These are phyloP conservation scores for Ganoderma lucidum DNA, from an alignment of 1,284 basidiomycete genomes.

Conservation along the genomic window DNA sequence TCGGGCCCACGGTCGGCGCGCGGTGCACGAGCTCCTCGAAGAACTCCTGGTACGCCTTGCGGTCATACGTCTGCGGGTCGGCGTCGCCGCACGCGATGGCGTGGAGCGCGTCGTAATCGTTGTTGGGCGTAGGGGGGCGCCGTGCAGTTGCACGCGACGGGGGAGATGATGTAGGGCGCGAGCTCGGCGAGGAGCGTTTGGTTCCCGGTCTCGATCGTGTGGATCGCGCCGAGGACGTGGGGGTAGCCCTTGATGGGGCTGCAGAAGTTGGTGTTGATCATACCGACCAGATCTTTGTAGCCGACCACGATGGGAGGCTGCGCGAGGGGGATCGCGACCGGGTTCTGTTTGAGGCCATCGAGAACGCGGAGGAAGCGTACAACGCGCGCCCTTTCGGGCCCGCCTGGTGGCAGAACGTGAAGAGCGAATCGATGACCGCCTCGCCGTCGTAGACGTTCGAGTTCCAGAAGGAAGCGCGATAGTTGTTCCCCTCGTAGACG, in stretches of 20 bases:
- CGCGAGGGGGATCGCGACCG: slow-evolving; percentile 34
- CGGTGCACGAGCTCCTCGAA: slow-evolving; percentile 44
- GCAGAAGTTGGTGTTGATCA: slow-evolving; percentile 47
- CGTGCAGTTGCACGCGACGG: slow-evolving; percentile 41
- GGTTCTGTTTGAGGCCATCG: slow-evolving; percentile 43
- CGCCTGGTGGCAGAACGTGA: slow-evolving; percentile 46
- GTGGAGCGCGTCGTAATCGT: slow-evolving; percentile 38
- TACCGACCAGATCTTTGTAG: slow-evolving; percentile 26
- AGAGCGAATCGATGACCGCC: slow-evolving; percentile 43
- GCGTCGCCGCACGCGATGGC: slow-evolving; percentile 53
- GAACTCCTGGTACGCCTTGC: slow-evolving; percentile 10
- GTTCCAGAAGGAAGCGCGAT: slow-evolving; percentile 33
- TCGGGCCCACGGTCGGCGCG: slow-evolving; percentile 43
- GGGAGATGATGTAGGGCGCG: slow-evolving; percentile 27
- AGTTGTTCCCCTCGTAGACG: slow-evolving; percentile 39
- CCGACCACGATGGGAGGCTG: slow-evolving; percentile 27
- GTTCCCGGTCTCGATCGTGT: slow-evolving; percentile 47
- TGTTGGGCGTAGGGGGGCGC: slow-evolving; percentile 32
- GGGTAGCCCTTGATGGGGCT: slow-evolving; percentile 43
- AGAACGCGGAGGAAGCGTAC: slow-evolving; percentile 40
- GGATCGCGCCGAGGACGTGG: slow-evolving; percentile 46
- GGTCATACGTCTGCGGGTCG: slow-evolving; percentile 38
- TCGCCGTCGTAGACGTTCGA: slow-evolving; percentile 38
- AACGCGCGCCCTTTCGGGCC: slow-evolving; percentile 49
- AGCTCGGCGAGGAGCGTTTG: slow-evolving; percentile 41